Conservation (phyloP, 495 filamentous ascomycete genomes). For the Penicillium argentinense region DNA sequence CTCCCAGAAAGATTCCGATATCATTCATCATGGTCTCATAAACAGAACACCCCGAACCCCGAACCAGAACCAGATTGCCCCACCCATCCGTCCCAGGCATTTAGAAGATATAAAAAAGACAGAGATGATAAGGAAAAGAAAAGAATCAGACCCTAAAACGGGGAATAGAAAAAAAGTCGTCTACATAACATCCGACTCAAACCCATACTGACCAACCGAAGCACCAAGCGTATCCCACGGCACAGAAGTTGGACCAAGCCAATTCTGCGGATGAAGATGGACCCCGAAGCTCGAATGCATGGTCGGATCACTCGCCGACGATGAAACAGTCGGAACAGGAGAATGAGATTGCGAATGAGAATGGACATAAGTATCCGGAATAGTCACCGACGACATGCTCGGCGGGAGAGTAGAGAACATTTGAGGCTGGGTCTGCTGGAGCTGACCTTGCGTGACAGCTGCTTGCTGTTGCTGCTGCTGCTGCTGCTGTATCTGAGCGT, state of each 20-base stretch:
- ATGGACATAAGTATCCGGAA: conserved; percentile 20
- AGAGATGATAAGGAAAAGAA: not conserved
- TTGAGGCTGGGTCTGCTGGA: conserved; percentile 14
- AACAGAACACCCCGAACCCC: not conserved
- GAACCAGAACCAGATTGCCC: not conserved
- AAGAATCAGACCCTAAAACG: not conserved
- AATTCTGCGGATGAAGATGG: conserved; percentile 38
- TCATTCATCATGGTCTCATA: conserved; percentile 20
- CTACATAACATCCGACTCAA: conserved; percentile 10
- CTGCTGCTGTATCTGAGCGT: conserved; percentile 17
- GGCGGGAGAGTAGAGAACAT: conserved; percentile 10
- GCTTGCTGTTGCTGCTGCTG: conserved; percentile 13
- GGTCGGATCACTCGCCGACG: conserved; percentile 20
- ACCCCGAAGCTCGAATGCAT: conserved; percentile 25
- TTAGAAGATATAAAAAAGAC: not conserved
- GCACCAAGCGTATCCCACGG: conserved; percentile 33
- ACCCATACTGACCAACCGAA: conserved; percentile 16
- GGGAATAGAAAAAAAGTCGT: not conserved
- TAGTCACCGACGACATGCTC: conserved; percentile 9
- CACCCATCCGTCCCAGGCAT: not conserved
- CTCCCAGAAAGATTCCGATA: too few species aligned
- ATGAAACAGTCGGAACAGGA: conserved; percentile 25
- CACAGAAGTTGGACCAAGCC: conserved; percentile 34
- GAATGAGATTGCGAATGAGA: conserved; percentile 22
- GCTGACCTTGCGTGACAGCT: too few species aligned